phyloP scores from a whole-genome alignment of 2,329 filamentous ascomycete species.

The Cephalotrichum gorgonifer region DNA sequence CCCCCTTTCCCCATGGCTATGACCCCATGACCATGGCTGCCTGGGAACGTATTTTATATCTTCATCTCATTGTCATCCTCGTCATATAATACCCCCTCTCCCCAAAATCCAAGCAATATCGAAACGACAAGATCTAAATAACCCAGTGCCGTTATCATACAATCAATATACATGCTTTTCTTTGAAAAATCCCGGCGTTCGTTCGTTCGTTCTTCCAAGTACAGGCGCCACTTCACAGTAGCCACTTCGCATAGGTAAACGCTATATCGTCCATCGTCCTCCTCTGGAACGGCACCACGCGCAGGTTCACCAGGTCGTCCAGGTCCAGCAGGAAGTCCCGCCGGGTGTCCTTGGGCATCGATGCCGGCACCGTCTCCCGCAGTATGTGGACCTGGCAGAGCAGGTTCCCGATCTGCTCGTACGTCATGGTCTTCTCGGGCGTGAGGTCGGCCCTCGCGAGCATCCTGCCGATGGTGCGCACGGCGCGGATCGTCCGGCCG shows the following conservation, averaged over 20 bases:
- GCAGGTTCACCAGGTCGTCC: conserved; percentile 74
- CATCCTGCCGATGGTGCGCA: conserved; percentile 82
- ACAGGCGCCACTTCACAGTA: too few species aligned
- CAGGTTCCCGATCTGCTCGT: conserved; percentile 85
- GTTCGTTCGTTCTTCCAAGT: background rate
- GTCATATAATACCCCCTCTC: too few species aligned
- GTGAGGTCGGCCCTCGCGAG: conserved; percentile 47
- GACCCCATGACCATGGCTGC: too few species aligned
- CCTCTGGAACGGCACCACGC: conserved; percentile 67
- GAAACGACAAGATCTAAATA: too few species aligned
- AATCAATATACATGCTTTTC: too few species aligned
- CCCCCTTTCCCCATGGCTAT: too few species aligned
- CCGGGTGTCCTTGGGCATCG: conserved; percentile 61
- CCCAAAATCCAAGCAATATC: too few species aligned
- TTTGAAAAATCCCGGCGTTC: too few species aligned
- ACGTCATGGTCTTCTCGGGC: conserved; percentile 66
- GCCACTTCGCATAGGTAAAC: conserved; percentile 82
- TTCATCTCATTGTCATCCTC: too few species aligned
- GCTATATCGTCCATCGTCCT: conserved; percentile 73
- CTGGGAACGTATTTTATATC: too few species aligned
- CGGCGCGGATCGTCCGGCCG: conserved; percentile 61
- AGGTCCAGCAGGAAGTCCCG: conserved; percentile 85
- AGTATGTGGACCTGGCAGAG: conserved; percentile 84
- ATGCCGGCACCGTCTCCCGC: conserved; percentile 49
- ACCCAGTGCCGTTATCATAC: too few species aligned